phyloP scores from a whole-genome alignment of 1,139 yeast genomes.

The Zygoascus meyerae region DNA sequence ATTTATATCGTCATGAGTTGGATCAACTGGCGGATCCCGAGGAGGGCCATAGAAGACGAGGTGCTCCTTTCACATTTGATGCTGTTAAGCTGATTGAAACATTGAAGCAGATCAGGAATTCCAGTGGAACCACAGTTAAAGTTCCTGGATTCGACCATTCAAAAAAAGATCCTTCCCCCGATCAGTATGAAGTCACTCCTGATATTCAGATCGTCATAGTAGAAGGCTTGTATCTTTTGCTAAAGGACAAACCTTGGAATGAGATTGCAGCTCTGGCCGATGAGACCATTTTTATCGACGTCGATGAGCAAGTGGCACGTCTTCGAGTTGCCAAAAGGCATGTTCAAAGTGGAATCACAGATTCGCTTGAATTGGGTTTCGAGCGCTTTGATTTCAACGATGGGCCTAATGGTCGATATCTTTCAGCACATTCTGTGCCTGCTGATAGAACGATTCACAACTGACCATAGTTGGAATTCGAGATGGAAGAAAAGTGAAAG shows the following conservation, averaged over 20 bases:
- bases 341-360: conserved; percentile 59
- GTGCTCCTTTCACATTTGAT: conserved; percentile 84
- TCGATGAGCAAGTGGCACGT: conserved; percentile 44
- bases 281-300: conserved; percentile 37
- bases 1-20: conserved; percentile 55
- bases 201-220: conserved; percentile 46
- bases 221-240: conserved; percentile 45
- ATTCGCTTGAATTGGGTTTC: conserved; percentile 51
- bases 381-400: conserved; percentile 65
- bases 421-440: conserved; percentile 41
- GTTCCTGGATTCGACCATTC: conserved; percentile 74
- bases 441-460: conserved; percentile 25
- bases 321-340: conserved; percentile 67
- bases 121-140: conserved; percentile 36
- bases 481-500: background rate
- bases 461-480: background rate
- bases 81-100: conserved; percentile 43
- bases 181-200: conserved; percentile 43
- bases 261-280: conserved; percentile 30
- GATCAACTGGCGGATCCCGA: conserved; percentile 47
- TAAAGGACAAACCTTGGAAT: conserved; percentile 36
- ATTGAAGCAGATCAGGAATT: conserved; percentile 31
- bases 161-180: conserved; percentile 52
- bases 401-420: conserved; percentile 55
- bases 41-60: conserved; percentile 60